Conservation (phyloP, 108 stramenopile species). For the Cyclotella cryptica region DNA sequence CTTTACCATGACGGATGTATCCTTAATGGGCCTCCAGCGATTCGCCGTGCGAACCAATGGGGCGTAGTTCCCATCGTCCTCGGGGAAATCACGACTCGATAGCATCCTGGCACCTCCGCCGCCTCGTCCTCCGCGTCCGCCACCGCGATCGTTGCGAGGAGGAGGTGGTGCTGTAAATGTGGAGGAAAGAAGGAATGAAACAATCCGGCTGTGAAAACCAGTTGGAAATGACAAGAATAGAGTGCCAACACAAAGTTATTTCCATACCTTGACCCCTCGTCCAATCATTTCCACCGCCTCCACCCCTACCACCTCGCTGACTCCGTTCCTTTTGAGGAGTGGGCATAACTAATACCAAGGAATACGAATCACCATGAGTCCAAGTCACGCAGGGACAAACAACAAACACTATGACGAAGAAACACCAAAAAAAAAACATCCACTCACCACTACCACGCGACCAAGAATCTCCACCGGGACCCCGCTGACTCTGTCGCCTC, state of each 20-base stretch:
- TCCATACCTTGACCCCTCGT: slow-evolving; percentile 23
- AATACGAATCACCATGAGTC: neutral
- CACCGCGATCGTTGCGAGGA: slow-evolving; percentile 29
- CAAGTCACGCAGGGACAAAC: too few species aligned
- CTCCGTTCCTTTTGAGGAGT: slow-evolving; percentile 7
- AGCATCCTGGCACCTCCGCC: slow-evolving; percentile 14
- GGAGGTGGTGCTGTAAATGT: slow-evolving; percentile 44
- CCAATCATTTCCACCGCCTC: slow-evolving; percentile 35
- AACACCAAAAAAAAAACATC: too few species aligned
- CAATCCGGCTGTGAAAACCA: neutral
- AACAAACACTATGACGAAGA: too few species aligned
- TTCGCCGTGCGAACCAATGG: slow-evolving; percentile 72
- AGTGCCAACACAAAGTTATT: neutral
- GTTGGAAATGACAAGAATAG: too few species aligned
- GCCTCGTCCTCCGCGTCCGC: slow-evolving; percentile 29
- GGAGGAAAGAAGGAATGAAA: slow-evolving; percentile 19
- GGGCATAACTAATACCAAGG: slow-evolving; percentile 15
- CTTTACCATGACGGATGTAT: slow-evolving; percentile 63
- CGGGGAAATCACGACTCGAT: slow-evolving; percentile 5
- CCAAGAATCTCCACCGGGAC: slow-evolving; percentile 22
- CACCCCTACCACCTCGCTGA: slow-evolving; percentile 25
- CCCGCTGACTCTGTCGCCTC: slow-evolving; percentile 20
- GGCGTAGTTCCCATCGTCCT: slow-evolving; percentile 62
- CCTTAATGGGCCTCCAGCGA: slow-evolving; percentile 79
- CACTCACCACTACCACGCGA: too few species aligned